Evolutionary conservation across 164 flowering plant genomes (phyloP).

Genomic region (Vitis labrusca): DNA sequence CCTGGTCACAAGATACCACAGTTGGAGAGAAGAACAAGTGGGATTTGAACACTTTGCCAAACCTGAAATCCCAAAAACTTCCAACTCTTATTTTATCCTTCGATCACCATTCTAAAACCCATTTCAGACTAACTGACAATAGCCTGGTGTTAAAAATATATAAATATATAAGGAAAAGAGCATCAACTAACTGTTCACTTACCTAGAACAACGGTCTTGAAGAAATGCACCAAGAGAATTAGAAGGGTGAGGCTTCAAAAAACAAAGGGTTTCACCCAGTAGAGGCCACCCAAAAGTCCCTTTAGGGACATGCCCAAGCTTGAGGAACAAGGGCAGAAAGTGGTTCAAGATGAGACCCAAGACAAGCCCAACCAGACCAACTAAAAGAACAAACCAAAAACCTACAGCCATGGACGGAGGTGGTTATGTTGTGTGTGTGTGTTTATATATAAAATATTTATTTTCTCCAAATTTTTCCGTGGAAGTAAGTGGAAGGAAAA

Average conservation of each 20-base stretch:
- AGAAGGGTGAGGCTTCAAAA: conserved; percentile 56
- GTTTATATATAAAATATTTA: neutral
- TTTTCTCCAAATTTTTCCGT: neutral
- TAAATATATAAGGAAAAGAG: neutral
- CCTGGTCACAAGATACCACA: conserved; percentile 63
- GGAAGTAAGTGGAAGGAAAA: too few relatives aligned
- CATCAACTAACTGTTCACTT: conserved; percentile 3
- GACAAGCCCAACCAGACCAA: conserved; percentile 22
- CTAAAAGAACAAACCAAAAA: conserved; percentile 19
- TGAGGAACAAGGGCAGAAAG: conserved; percentile 45
- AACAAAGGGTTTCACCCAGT: conserved; percentile 61
- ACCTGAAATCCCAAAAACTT: conserved; percentile 34
- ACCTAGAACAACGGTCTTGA: conserved; percentile 54
- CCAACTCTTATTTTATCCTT: neutral
- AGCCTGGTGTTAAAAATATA: too few relatives aligned
- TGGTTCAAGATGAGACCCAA: conserved; percentile 40
- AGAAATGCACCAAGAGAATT: conserved; percentile 51
- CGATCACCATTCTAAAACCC: too few relatives aligned
- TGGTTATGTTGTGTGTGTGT: neutral
- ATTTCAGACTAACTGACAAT: too few relatives aligned
- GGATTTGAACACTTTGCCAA: conserved; percentile 74
- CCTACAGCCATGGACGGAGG: conserved; percentile 9
- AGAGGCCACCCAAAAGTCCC: conserved; percentile 66
- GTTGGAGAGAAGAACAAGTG: conserved; percentile 61
- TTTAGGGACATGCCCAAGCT: conserved; percentile 29